Base-by-base conservation (phyloP, 2,329 filamentous ascomycete species). In the Clonostachys sp. region DNA sequence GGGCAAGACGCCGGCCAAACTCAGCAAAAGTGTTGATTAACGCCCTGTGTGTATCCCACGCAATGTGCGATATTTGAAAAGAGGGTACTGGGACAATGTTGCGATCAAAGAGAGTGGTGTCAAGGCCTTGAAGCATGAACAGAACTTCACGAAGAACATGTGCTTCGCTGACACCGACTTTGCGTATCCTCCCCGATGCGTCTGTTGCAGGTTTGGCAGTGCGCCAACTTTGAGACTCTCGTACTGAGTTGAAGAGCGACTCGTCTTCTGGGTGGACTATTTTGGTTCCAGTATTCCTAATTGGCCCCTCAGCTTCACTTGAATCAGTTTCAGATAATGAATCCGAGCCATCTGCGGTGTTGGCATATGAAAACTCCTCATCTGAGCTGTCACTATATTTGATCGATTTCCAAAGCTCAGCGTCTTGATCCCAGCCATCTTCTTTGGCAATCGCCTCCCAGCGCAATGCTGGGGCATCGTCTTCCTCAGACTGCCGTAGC, bases 391-490 rank as follows among this genome's bases (percentile, higher is more conserved):
- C 80, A 33, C 74, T 78, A 59, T 84, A 90, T 52, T 88, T 79
- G 47, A 87, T 78, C 50, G 82, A 78, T 43, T 76, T 75, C 90
- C 89, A 95, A 4, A 94, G 67, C 4, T 75, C 77, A 35, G 47
- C 76, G 30, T 90, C 78, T 12, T 76, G 72, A 18, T 81, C 80
- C 64, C 90, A 85, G 3, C 87, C 83, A 53, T 94, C 90, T 45
- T 92, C 85, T 9, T 73, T 77, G 43, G 89, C 77, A 45, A 96
- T 84, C 35, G 95, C 86, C 46, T 84, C 78, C 91, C 91, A 96
- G 18, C 78, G 87, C 46, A 95, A 64, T 13, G 70, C 62, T 3
- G 73, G 71, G 5, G 67, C 68, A 2, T 67, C 60, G 14, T 72
- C 69, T 5, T 71, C 63, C 8, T 70, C 64, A 2, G 74, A 68